These are phyloP conservation scores for Tolypocladium album DNA, from an alignment of 2,329 filamentous ascomycete genomes.

Conservation along the genomic window DNA sequence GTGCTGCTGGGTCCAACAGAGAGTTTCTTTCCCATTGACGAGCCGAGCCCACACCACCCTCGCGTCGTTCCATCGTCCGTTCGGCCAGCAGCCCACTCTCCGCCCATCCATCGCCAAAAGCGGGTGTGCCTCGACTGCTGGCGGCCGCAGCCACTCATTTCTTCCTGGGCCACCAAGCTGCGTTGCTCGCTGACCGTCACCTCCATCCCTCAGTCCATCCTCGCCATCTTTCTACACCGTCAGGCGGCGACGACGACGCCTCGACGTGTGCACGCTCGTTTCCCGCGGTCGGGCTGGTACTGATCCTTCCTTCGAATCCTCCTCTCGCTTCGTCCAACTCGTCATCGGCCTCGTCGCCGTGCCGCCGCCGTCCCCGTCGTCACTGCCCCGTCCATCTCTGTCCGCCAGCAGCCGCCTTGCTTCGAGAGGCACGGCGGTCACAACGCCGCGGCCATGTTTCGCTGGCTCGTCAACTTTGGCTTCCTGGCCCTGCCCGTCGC, in stretches of 20 bases:
- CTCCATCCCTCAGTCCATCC: background rate
- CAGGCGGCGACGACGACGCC: background rate
- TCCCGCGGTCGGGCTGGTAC: background rate
- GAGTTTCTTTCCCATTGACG: background rate
- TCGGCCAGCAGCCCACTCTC: background rate
- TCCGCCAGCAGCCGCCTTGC: background rate
- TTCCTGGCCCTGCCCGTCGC: conserved; percentile 39
- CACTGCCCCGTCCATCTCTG: background rate
- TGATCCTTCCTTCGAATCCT: background rate
- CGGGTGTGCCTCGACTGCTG: background rate
- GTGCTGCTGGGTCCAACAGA: background rate
- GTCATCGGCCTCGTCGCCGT: background rate
- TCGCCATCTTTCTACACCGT: background rate
- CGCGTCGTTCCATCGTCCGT: background rate
- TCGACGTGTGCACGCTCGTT: background rate
- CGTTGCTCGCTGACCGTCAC: background rate
- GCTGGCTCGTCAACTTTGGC: conserved; percentile 37
- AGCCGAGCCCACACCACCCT: background rate
- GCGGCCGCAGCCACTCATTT: background rate
- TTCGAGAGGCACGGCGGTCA: background rate
- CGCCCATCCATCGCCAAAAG: background rate
- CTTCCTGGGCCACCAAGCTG: background rate
- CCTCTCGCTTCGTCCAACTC: background rate
- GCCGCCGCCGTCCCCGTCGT: background rate
- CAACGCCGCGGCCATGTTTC: conserved; percentile 19